These are phyloP conservation scores for Amylostereum chailletii DNA, from an alignment of 1,284 basidiomycete genomes.

Conservation along the genomic window DNA sequence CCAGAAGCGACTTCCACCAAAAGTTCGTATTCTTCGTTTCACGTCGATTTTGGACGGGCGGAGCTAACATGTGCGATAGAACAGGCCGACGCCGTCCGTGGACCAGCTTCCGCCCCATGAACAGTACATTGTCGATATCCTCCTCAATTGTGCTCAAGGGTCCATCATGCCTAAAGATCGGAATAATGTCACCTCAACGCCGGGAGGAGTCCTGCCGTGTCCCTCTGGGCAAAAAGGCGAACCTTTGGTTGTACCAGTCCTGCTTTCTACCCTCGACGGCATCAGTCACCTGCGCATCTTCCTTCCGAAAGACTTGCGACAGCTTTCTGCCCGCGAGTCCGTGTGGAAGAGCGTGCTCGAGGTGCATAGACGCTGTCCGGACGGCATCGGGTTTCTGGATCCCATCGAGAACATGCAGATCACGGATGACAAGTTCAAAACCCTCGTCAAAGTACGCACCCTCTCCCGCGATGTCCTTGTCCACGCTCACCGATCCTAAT, in stretches of 20 bases:
- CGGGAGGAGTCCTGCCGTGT: conserved; percentile 72
- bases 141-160: conserved; percentile 74
- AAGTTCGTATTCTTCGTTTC: conserved; percentile 34
- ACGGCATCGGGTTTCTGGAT: conserved; percentile 83
- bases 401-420: conserved; percentile 96
- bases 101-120: conserved; percentile 78
- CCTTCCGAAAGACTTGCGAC: conserved; percentile 85
- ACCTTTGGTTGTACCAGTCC: conserved; percentile 83
- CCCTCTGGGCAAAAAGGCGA: conserved; percentile 63
- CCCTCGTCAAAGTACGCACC: conserved; percentile 63
- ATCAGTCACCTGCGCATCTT: conserved; percentile 85
- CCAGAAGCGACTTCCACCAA: conserved; percentile 74
- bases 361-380: conserved; percentile 83
- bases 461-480: not conserved
- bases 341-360: conserved; percentile 88
- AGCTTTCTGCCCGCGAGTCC: conserved; percentile 69
- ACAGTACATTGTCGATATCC: conserved; percentile 91
- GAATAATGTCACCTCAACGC: conserved; percentile 43
- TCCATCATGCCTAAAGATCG: conserved; percentile 58
- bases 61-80: conserved; percentile 24
- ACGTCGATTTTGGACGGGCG: not conserved
- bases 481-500: not conserved
- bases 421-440: conserved; percentile 87
- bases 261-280: conserved; percentile 81
- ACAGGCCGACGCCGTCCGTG: conserved; percentile 41